Evolutionary conservation across 169 alveolate species (phyloP).

Genomic region (Perkinsus chesapeaki): DNA sequence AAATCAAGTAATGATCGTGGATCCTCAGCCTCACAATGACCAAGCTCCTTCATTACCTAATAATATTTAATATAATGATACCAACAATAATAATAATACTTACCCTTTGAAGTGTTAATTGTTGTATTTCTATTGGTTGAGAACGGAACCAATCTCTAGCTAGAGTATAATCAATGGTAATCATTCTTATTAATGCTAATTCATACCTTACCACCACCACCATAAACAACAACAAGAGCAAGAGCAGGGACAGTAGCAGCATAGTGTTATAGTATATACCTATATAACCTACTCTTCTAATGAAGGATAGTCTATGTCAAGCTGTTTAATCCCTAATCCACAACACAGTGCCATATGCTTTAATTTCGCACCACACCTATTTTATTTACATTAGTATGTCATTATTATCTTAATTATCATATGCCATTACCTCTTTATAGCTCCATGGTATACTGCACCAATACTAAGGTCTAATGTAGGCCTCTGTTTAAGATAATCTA

Average conservation of each 20-base stretch:
- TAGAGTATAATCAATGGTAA: neutral
- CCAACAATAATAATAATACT: neutral
- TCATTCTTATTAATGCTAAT: neutral
- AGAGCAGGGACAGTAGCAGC: no score
- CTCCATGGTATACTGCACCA: neutral
- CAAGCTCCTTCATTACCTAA: neutral
- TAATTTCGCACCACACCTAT: neutral
- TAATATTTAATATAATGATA: neutral
- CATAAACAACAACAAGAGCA: no score
- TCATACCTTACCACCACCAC: neutral
- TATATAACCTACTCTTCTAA: neutral
- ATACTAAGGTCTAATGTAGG: neutral
- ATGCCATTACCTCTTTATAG: neutral
- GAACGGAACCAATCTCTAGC: neutral
- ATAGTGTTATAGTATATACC: neutral
- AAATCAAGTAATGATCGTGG: neutral
- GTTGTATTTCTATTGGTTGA: neutral
- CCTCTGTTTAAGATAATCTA: neutral
- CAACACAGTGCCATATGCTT: neutral
- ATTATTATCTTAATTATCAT: neutral
- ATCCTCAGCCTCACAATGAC: neutral
- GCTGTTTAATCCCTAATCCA: neutral
- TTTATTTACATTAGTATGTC: neutral
- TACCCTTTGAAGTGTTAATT: neutral
- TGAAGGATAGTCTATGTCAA: neutral